Base-by-base conservation (phyloP, 768 basidiomycete species). In the Phaffia tasmanica region DNA sequence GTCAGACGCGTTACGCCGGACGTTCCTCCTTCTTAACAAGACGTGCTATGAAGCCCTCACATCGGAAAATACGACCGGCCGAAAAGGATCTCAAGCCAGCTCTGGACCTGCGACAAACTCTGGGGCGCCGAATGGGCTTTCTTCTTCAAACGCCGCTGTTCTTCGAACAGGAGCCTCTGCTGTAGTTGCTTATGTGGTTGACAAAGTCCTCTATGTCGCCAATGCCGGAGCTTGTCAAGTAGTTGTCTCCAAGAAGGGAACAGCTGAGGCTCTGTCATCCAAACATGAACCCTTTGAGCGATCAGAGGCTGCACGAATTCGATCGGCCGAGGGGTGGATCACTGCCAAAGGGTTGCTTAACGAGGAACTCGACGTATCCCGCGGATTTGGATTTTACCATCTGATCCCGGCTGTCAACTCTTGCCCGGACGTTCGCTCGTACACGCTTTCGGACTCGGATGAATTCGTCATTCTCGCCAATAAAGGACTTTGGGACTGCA, bases 401-500 rank as follows among this genome's bases (percentile, higher is more conserved):
- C 83, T 89, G 29, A 81, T 90, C 56, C 94, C 93, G 0, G 84
- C 92, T 46, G 83, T 98, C 75, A 94, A 94, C 73, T 85, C 95
- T 0, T 81, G 86, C 7, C 94, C 95, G 0, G 83, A 89, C 74
- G 82, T 94, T 69, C 79, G 79, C 70, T 79, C 79, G 4, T 84
- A 86, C 70, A 81, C 84, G 57, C 78, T 99, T 21, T 81, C 84
- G 1, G 86, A 89, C 69, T 81, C 84, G 63, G 95, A 99, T 76
- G 94, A 99, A 76, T 95, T 98, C 73, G 83, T 98, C 72, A 94
- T 99, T 78, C 82, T 99, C 68, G 95, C 86, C 32, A 97, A 98
- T 74, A 82, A 85, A 6, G 90, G 89, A 0, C 75, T 98, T 29
- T 99, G 95, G 95, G 87, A 93, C 71, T 88, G 84, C 70, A 87